Evolutionary conservation across 345 rosid species (phyloP).

Genomic region (Bruguiera gymnorhiza): DNA sequence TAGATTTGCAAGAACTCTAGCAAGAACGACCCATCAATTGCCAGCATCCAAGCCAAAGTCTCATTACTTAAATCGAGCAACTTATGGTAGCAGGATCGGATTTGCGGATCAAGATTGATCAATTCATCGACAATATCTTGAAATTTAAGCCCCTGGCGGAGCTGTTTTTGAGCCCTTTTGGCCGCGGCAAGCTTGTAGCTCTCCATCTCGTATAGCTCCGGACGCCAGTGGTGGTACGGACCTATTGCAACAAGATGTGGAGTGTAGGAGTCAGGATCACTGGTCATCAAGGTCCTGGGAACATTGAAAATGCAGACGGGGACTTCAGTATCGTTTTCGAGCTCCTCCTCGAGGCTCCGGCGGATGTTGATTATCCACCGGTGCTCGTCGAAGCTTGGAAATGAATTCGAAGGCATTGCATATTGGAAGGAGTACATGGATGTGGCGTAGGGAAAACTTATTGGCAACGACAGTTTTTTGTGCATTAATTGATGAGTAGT

Average conservation of each 20-base stretch:
- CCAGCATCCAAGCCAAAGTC: conserved; percentile 59
- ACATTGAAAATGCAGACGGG: conserved; percentile 61
- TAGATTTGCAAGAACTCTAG: too few species aligned
- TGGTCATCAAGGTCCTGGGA: conserved; percentile 46
- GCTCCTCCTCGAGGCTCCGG: conserved; percentile 49
- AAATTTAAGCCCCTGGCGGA: conserved; percentile 30
- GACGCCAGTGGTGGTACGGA: conserved; percentile 67
- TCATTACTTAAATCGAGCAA: conserved; percentile 43
- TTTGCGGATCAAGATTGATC: conserved; percentile 29
- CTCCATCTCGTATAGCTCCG: conserved; percentile 70
- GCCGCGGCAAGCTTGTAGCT: conserved; percentile 62
- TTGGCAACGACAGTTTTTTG: neutral
- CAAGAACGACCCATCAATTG: too few species aligned
- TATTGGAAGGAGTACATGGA: conserved; percentile 1
- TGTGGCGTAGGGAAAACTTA: neutral
- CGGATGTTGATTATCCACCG: conserved; percentile 61
- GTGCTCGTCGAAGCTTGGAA: conserved; percentile 48
- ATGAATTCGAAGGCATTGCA: conserved; percentile 20
- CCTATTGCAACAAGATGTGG: conserved; percentile 77
- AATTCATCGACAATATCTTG: conserved; percentile 48
- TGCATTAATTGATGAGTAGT: neutral
- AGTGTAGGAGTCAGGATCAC: conserved; percentile 54
- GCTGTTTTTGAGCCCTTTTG: conserved; percentile 38
- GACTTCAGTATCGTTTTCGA: conserved; percentile 42
- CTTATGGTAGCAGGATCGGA: conserved; percentile 62